Conservation (phyloP, 495 filamentous ascomycete species). For the Neurospora tetrasperma region DNA sequence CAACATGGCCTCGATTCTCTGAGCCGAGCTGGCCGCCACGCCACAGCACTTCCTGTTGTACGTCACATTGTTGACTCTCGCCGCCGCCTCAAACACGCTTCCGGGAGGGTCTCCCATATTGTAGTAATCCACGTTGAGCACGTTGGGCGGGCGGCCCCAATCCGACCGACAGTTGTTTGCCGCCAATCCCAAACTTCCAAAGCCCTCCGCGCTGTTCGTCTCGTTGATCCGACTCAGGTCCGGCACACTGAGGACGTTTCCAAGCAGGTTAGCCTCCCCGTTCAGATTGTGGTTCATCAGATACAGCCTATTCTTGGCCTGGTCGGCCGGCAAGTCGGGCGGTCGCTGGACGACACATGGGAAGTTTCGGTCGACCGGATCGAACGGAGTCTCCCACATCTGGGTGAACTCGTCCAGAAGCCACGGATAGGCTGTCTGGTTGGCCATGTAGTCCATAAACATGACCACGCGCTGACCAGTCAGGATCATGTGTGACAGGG, state of each 20-base stretch:
- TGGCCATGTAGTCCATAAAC: conserved; percentile 69
- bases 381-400: conserved; percentile 70
- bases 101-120: conserved; percentile 57
- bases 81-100: conserved; percentile 88
- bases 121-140: conserved; percentile 87
- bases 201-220: conserved; percentile 59
- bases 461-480: conserved; percentile 41
- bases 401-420: conserved; percentile 65
- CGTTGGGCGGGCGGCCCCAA: conserved; percentile 70
- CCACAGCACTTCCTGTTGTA: conserved; percentile 72
- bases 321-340: conserved; percentile 42
- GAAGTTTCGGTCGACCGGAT: conserved; percentile 50
- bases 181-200: conserved; percentile 62
- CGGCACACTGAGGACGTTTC: conserved; percentile 58
- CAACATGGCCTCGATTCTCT: conserved; percentile 3
- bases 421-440: conserved; percentile 67
- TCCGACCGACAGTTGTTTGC: conserved; percentile 53
- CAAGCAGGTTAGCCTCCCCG: conserved; percentile 52
- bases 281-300: conserved; percentile 93
- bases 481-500: conserved; percentile 68
- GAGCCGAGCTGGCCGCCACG: conserved; percentile 15
- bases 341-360: conserved; percentile 64
- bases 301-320: conserved; percentile 57
- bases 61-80: conserved; percentile 73
- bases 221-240: conserved; percentile 53